Evolutionary conservation across 2,329 filamentous ascomycete genomes (phyloP).

Genomic region (Beauveria medogensis): DNA sequence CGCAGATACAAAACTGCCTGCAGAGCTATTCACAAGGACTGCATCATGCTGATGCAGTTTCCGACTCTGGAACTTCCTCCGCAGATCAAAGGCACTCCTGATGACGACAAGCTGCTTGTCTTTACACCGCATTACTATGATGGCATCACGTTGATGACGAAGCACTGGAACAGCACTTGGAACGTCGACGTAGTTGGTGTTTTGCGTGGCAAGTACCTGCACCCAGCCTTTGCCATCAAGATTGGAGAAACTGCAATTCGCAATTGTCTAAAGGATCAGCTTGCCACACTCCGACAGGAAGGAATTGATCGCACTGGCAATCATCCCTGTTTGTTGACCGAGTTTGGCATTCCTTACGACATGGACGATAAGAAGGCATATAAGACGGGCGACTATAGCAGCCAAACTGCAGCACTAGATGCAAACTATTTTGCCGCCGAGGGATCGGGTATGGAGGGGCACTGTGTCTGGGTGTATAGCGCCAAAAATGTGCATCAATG

Average conservation of each 20-base stretch:
- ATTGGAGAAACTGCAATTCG: slow-evolving; percentile 89
- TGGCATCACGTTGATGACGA: slow-evolving; percentile 91
- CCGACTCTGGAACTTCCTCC: slow-evolving; percentile 90
- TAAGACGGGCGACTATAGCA: slow-evolving; percentile 89
- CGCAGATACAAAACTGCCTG: slow-evolving; percentile 68
- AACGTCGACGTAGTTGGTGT: slow-evolving; percentile 95
- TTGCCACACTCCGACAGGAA: slow-evolving; percentile 75
- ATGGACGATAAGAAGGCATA: slow-evolving; percentile 98
- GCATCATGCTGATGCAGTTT: slow-evolving; percentile 85
- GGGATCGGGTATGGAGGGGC: slow-evolving; percentile 73
- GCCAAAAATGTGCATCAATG: slow-evolving; percentile 76
- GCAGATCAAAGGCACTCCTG: slow-evolving; percentile 72
- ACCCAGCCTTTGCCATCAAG: slow-evolving; percentile 85
- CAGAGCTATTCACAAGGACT: slow-evolving; percentile 65
- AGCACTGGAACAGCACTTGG: slow-evolving; percentile 97
- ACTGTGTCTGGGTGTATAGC: slow-evolving; percentile 83
- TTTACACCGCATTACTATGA: slow-evolving; percentile 97
- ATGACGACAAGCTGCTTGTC: slow-evolving; percentile 84
- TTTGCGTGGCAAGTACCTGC: slow-evolving; percentile 77
- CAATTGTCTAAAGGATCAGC: slow-evolving; percentile 85
- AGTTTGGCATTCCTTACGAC: slow-evolving; percentile 97
- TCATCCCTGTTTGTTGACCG: slow-evolving; percentile 82
- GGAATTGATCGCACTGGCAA: slow-evolving; percentile 81
- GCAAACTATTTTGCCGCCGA: slow-evolving; percentile 93
- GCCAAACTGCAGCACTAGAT: slow-evolving; percentile 86